Conservation (phyloP, 495 filamentous ascomycete genomes). For the Penicillium salamii region DNA sequence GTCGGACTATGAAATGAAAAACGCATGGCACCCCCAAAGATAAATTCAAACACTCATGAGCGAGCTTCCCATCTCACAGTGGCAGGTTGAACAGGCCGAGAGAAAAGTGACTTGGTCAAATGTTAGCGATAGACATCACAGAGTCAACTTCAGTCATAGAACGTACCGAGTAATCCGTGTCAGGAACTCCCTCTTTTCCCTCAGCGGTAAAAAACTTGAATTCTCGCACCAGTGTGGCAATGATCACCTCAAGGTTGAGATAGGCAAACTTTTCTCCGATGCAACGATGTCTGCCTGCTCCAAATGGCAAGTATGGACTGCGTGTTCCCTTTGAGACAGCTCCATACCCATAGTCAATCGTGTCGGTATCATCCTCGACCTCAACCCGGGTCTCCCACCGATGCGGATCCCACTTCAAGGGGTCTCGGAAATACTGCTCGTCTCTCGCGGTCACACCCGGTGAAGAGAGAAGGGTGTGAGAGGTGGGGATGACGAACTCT, state of each 20-base stretch:
- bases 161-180: conserved; percentile 80
- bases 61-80: conserved; percentile 65
- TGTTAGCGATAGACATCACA: neutral
- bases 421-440: conserved; percentile 74
- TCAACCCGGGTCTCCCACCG: conserved; percentile 70
- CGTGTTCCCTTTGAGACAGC: conserved; percentile 80
- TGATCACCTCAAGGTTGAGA: conserved; percentile 82
- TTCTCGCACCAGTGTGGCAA: conserved; percentile 70
- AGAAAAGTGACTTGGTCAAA: conserved; percentile 34
- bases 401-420: conserved; percentile 79
- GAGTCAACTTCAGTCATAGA: conserved; percentile 22
- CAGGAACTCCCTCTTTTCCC: conserved; percentile 64
- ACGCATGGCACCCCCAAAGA: neutral
- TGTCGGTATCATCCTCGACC: conserved; percentile 62
- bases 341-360: conserved; percentile 90
- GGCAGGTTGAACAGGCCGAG: conserved; percentile 61
- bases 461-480: conserved; percentile 74
- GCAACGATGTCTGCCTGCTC: conserved; percentile 88
- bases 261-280: conserved; percentile 98
- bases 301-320: conserved; percentile 92
- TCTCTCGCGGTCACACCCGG: conserved; percentile 73
- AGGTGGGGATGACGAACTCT: conserved; percentile 70
- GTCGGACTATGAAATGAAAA: no score
- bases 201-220: conserved; percentile 73
- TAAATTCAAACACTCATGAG: conserved; percentile 1